These are phyloP conservation scores for Priceomyces castillae DNA, from an alignment of 805 yeast species.

Conservation along the genomic window DNA sequence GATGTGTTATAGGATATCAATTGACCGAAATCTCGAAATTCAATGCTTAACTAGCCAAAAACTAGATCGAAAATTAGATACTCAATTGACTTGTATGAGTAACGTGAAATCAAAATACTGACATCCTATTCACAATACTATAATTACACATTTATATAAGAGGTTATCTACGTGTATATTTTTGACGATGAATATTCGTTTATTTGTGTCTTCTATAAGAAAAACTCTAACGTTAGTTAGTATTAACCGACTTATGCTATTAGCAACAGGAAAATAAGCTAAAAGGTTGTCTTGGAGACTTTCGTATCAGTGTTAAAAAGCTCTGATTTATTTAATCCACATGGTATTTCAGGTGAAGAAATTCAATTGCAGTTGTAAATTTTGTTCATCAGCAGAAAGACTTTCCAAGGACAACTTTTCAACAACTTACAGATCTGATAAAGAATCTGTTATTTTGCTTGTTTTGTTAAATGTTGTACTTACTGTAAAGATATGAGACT, in stretches of 20 bases:
- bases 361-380: slow-evolving; percentile 45
- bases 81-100: no score
- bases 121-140: no score
- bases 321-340: slow-evolving; percentile 59
- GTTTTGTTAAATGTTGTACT: not conserved
- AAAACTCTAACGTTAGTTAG: not conserved
- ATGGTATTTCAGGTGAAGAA: slow-evolving; percentile 68
- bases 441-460: no score
- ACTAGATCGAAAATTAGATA: no score
- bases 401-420: slow-evolving; percentile 7
- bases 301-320: slow-evolving; percentile 65
- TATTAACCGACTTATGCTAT: not conserved
- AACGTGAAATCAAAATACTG: no score
- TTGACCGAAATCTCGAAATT: no score
- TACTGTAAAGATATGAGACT: not conserved
- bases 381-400: slow-evolving; percentile 29
- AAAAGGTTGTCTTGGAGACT: not conserved
- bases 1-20: no score
- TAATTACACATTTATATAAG: no score
- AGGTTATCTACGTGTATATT: no score
- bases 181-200: no score
- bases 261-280: not conserved
- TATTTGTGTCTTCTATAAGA: not conserved
- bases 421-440: slow-evolving; percentile 1
- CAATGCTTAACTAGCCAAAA: no score